Percentiles rank a stretch among this genome's conserved stretches.
Evolutionary conservation across 306 rosid genomes (phyloP).

Genomic region (Lagenaria siceraria): DNA sequence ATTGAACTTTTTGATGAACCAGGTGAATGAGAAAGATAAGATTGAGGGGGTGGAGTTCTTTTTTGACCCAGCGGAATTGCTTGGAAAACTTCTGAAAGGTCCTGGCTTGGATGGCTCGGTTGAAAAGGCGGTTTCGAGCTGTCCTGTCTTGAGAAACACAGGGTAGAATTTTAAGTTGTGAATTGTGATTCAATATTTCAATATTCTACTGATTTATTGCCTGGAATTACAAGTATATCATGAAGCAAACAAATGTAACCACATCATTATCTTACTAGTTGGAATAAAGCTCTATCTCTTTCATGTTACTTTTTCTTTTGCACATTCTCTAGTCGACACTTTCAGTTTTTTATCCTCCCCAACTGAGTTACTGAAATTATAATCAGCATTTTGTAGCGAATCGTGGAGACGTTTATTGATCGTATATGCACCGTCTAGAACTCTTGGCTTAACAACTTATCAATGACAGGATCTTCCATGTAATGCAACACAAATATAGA

Average conservation of each 20-base stretch:
- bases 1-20: neutral
- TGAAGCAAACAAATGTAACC: neutral
- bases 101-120: constrained; percentile 5
- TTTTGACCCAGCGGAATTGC: constrained; percentile 17
- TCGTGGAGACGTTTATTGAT: neutral
- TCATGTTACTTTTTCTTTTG: neutral
- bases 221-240: neutral
- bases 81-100: constrained; percentile 23
- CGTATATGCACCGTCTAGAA: neutral
- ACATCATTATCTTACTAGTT: neutral
- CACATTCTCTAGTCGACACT: neutral
- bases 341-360: neutral
- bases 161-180: constrained; percentile 5
- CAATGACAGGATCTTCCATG: neutral
- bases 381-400: neutral
- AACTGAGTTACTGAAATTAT: neutral
- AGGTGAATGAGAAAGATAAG: constrained; percentile 16
- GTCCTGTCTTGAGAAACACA: constrained; percentile 21
- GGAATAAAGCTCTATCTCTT: neutral
- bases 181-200: neutral
- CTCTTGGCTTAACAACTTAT: neutral
- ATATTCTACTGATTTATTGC: neutral
- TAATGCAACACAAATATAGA: too few relatives aligned
- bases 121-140: constrained; percentile 9
- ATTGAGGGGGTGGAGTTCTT: constrained; percentile 29